Percentiles rank a stretch among this genome's conserved stretches.
phyloP scores from a whole-genome alignment of 208 protist genomes.

The Naegleria lovaniensis region DNA sequence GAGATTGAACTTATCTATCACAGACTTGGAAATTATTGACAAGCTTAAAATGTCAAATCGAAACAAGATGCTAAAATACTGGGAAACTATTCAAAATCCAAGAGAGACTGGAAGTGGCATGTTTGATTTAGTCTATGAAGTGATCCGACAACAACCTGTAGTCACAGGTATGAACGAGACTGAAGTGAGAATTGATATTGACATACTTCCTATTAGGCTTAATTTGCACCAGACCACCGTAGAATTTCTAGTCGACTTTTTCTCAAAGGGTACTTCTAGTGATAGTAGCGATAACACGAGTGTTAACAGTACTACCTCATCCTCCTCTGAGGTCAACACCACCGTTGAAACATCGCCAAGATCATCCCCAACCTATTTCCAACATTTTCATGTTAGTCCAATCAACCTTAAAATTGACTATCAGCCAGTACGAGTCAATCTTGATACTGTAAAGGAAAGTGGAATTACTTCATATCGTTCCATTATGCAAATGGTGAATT shows the following conservation, averaged over 20 bases:
- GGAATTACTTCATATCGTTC: neutral
- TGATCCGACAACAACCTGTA: neutral
- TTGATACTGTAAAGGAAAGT: neutral
- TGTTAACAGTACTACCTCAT: neutral
- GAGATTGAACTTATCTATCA: neutral
- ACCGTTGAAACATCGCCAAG: neutral
- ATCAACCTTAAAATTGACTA: neutral
- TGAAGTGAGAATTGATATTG: neutral
- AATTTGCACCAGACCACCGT: conserved; percentile 1
- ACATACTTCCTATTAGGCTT: neutral
- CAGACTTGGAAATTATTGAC: neutral
- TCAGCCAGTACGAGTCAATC: neutral
- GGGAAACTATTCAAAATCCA: neutral
- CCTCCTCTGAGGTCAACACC: neutral
- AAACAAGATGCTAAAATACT: neutral
- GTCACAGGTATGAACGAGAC: neutral
- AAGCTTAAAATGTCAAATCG: neutral
- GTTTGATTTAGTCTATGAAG: neutral
- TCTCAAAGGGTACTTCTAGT: neutral
- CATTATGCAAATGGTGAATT: neutral
- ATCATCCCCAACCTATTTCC: neutral
- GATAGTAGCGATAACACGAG: no score
- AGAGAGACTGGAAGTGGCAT: neutral
- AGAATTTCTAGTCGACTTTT: neutral
- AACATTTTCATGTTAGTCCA: neutral